These are phyloP conservation scores for Morella rubra DNA, from an alignment of 306 rosid species.

Conservation along the genomic window DNA sequence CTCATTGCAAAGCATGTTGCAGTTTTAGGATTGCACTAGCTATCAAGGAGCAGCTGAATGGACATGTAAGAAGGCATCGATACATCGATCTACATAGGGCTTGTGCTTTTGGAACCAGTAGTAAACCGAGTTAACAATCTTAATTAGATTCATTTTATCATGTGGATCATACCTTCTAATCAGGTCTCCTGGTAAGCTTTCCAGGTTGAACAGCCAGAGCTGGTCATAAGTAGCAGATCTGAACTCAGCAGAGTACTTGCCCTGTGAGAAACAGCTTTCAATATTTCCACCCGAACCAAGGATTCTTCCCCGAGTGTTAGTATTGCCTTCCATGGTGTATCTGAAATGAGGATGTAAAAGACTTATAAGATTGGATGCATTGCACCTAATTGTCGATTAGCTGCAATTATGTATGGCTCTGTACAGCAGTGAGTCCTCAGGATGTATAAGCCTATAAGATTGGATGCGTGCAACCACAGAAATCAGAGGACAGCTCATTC, in stretches of 20 bases:
- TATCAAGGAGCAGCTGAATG: no score
- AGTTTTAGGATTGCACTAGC: no score
- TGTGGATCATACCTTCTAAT: slow-evolving; percentile 29
- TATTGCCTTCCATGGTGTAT: background rate
- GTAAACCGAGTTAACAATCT: background rate
- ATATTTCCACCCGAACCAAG: slow-evolving; percentile 39
- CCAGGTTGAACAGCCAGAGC: slow-evolving; percentile 39
- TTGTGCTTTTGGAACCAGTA: background rate
- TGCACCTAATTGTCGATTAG: no score
- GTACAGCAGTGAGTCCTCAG: background rate
- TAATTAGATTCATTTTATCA: background rate
- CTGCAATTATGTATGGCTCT: background rate
- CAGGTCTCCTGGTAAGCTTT: slow-evolving; percentile 43
- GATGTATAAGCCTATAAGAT: background rate
- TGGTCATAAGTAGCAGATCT: slow-evolving; percentile 35
- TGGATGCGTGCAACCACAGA: background rate
- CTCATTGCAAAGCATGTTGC: no score
- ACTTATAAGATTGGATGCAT: background rate
- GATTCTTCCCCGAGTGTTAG: slow-evolving; percentile 35
- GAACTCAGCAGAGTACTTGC: slow-evolving; percentile 29
- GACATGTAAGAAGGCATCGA: no score
- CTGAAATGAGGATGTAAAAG: background rate
- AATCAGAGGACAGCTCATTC: background rate
- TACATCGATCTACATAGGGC: no score
- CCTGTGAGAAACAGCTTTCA: slow-evolving; percentile 34